phyloP scores from a whole-genome alignment of 306 rosid species.

The Crotalaria pallida region DNA sequence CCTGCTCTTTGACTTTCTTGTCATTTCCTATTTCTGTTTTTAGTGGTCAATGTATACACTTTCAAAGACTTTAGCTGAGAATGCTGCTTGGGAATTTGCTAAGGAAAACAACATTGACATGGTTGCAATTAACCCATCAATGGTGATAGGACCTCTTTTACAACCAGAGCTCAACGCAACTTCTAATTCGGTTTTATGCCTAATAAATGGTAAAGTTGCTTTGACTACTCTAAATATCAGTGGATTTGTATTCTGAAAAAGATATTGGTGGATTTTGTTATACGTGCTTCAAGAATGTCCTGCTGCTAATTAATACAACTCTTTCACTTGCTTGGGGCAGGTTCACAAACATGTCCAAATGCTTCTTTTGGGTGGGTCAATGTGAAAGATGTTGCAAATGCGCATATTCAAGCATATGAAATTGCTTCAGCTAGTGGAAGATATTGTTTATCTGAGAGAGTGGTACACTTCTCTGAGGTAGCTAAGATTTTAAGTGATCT shows the following conservation, averaged over 20 bases:
- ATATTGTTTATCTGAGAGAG: conserved; percentile 49
- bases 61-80: conserved; percentile 70
- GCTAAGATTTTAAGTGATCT: conserved; percentile 41
- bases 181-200: conserved; percentile 29
- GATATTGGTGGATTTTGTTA: no score
- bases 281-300: no score
- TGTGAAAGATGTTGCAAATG: conserved; percentile 76
- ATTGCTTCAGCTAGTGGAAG: conserved; percentile 80
- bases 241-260: no score
- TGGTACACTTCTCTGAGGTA: conserved; percentile 47
- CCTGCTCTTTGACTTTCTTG: not conserved
- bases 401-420: conserved; percentile 80
- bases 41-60: conserved; percentile 54
- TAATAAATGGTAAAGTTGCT: conserved; percentile 39
- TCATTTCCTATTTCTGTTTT: not conserved
- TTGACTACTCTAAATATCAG: no score
- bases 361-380: conserved; percentile 47
- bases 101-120: conserved; percentile 62
- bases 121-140: conserved; percentile 59
- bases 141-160: conserved; percentile 70
- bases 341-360: conserved; percentile 33
- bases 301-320: not conserved
- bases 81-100: conserved; percentile 65
- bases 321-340: conserved; percentile 7
- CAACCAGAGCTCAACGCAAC: conserved; percentile 58